phyloP scores from a whole-genome alignment of 768 basidiomycete species.

The Auricularia sp. region DNA sequence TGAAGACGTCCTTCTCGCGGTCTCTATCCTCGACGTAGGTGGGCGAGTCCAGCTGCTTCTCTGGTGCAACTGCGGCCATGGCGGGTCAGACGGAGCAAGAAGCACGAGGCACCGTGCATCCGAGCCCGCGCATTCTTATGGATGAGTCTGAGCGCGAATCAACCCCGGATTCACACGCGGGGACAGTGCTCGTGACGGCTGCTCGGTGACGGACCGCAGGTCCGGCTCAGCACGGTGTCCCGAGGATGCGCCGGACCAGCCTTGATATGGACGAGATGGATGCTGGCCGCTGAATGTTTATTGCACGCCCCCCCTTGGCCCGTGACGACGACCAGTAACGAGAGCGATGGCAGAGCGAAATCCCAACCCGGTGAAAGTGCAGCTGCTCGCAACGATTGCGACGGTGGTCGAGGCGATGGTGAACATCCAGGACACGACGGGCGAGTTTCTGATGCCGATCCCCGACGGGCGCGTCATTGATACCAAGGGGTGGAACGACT shows the following conservation, averaged over 20 bases:
- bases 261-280: too few species aligned
- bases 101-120: not conserved
- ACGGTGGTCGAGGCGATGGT: conserved; percentile 34
- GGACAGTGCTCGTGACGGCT: too few species aligned
- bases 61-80: not conserved
- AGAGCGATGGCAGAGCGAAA: conserved; percentile 23
- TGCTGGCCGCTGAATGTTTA: too few species aligned
- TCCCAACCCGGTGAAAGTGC: conserved; percentile 22
- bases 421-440: conserved; percentile 42
- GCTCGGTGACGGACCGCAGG: too few species aligned
- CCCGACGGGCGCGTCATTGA: conserved; percentile 43
- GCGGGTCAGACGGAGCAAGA: not conserved
- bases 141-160: too few species aligned
- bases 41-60: not conserved
- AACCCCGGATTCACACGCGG: too few species aligned
- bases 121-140: not conserved
- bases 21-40: not conserved
- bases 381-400: conserved; percentile 20
- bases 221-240: too few species aligned
- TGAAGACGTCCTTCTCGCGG: not conserved
- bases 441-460: conserved; percentile 39
- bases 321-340: too few species aligned
- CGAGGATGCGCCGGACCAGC: too few species aligned
- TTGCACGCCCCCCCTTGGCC: too few species aligned
- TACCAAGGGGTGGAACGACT: conserved; percentile 49